Base-by-base conservation (phyloP, 2,329 filamentous ascomycete species). In the Calonectria pauciramosa region DNA sequence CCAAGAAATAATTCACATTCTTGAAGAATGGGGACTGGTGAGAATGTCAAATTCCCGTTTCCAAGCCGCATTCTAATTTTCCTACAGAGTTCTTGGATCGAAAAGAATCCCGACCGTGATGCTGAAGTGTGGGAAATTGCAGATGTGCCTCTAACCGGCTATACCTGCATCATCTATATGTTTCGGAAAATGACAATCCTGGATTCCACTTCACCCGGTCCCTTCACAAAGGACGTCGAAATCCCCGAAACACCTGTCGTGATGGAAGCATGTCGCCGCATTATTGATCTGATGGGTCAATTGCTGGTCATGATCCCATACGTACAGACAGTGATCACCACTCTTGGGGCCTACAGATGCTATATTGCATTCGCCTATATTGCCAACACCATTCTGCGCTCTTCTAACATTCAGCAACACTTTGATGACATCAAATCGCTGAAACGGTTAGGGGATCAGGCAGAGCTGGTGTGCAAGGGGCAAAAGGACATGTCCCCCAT, bases 101-200 rank as follows among this genome's bases (percentile, higher is more conserved):
- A 74, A 11, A 69, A 71, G 18, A 71, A 74, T 2, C 73, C 77
- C 7, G 66, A 76, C 1, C 78, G 75, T 9, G 76, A 77, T n/a
- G 70, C 76, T 14, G 79, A 83, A 2, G 71, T 79, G 0, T 84
- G 82, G 82, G 71, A 78, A 5, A 75, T 83, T 1, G 76, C 73
- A 14, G 83, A 84, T 30, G 76, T 82, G n/a, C 74, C 81, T 7
- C 69, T 84, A 7, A 82, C 80, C 0, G 81, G 82, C 0, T 83
- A 82, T 52, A 83, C 81, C 16, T 5, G 81, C 78, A 67, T 79
- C 84, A 63, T 84, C 34, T 84, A 83, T 74, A 84, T 84, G 82
- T 82, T 84, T 26, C 80, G 83, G 60, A 84, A 83, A 63, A 80
- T 80, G 75, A 76, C 76, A 26, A 73, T 81, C 10, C 77, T 83